Conservation (phyloP, 2,329 filamentous ascomycete species). For the Paracamarosporium sp. region DNA sequence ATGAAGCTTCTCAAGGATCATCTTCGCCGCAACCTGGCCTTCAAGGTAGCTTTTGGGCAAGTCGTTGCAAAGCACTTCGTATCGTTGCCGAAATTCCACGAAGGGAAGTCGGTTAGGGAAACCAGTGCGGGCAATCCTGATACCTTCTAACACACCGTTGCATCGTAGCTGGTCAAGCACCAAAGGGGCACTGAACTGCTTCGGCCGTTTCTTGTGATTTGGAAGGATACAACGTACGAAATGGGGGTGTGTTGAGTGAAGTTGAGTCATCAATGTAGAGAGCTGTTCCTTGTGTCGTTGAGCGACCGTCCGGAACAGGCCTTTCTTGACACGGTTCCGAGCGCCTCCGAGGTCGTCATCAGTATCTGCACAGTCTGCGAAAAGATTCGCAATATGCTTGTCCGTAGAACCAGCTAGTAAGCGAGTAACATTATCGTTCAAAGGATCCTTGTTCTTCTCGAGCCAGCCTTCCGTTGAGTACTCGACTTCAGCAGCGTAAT, state of each 20-base stretch:
- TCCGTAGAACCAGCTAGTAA: slow-evolving; percentile 83
- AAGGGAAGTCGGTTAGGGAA: slow-evolving; percentile 95
- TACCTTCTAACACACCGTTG: slow-evolving; percentile 98
- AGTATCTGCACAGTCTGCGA: slow-evolving; percentile 83
- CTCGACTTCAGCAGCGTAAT: slow-evolving; percentile 97
- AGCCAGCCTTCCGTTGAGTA: slow-evolving; percentile 95
- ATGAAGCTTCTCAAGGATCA: slow-evolving; percentile 88
- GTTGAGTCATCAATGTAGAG: slow-evolving; percentile 92
- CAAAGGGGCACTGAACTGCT: slow-evolving; percentile 88
- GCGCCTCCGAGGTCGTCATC: slow-evolving; percentile 75
- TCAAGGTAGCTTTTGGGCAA: slow-evolving; percentile 93
- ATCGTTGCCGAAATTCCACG: slow-evolving; percentile 91
- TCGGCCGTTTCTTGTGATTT: slow-evolving; percentile 96
- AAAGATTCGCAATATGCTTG: slow-evolving; percentile 82
- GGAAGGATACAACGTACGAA: slow-evolving; percentile 98
- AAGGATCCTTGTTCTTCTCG: slow-evolving; percentile 98
- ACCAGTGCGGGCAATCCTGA: slow-evolving; percentile 93
- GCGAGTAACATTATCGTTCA: slow-evolving; percentile 96
- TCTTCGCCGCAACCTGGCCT: slow-evolving; percentile 80
- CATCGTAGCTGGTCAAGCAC: slow-evolving; percentile 97
- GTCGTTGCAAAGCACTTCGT: slow-evolving; percentile 86
- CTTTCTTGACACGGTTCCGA: slow-evolving; percentile 89
- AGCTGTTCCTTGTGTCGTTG: slow-evolving; percentile 98
- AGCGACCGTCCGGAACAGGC: slow-evolving; percentile 93
- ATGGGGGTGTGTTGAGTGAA: slow-evolving; percentile 96